A percentile compares a stretch with the other conserved stretches of the same genome.
These are phyloP conservation scores for Pseudogymnoascus sp. DNA, from an alignment of 2,329 filamentous ascomycete genomes.

Conservation along the genomic window DNA sequence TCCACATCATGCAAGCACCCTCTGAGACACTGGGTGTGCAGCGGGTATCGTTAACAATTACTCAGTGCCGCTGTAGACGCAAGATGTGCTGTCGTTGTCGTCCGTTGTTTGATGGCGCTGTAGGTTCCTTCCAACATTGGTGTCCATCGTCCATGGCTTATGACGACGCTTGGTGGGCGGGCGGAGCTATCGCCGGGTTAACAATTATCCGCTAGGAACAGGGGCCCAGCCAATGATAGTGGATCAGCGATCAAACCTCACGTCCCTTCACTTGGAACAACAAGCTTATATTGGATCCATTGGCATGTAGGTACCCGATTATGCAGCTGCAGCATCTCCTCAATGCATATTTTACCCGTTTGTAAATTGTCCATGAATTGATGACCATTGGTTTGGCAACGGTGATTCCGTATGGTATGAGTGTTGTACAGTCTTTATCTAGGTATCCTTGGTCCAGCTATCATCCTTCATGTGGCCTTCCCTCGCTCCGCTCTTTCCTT, in stretches of 20 bases:
- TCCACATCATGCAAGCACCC: slow-evolving; percentile 65
- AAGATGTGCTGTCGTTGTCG: background rate
- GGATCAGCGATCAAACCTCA: slow-evolving; percentile 1
- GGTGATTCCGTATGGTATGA: background rate
- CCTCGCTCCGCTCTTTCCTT: slow-evolving; percentile 42
- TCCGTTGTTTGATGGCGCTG: slow-evolving; percentile 1
- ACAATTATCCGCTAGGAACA: slow-evolving; percentile 3
- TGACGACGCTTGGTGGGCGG: slow-evolving; percentile 5
- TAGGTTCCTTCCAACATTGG: slow-evolving; percentile 1
- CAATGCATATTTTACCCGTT: background rate
- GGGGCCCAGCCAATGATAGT: slow-evolving; percentile 1
- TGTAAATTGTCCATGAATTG: background rate
- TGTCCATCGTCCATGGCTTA: background rate
- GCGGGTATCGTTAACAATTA: background rate
- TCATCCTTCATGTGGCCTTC: slow-evolving; percentile 50
- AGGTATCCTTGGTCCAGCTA: slow-evolving; percentile 47
- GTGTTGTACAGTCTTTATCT: background rate
- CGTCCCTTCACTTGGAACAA: background rate
- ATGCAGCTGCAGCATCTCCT: background rate
- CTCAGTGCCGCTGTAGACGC: background rate
- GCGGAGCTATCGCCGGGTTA: background rate
- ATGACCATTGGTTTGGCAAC: background rate
- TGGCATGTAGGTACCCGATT: background rate
- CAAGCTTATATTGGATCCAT: background rate
- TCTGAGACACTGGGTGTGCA: background rate